A percentile compares a stretch with the other conserved stretches of the same genome.
These are phyloP conservation scores for Colletotrichum orchidophilum DNA, from an alignment of 2,329 filamentous ascomycete species.

Conservation along the genomic window DNA sequence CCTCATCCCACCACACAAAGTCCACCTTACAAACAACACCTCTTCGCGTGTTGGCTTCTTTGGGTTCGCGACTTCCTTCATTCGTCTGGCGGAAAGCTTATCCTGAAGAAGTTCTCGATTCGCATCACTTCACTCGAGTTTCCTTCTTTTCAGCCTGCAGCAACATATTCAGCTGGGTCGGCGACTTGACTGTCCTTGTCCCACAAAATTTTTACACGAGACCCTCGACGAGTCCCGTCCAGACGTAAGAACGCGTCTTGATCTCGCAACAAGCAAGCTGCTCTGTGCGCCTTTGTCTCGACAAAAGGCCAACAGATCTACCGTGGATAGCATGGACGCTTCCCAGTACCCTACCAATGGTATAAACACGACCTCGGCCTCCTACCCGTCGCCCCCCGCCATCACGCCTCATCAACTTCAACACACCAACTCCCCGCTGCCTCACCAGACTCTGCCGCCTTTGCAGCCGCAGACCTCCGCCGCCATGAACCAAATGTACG, in stretches of 20 bases:
- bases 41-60: conserved; percentile 32
- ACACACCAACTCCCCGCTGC: conserved; percentile 53
- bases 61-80: conserved; percentile 33
- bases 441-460: conserved; percentile 65
- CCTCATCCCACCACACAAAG: conserved; percentile 36
- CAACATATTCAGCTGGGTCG: conserved; percentile 20
- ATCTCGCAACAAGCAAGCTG: conserved; percentile 20
- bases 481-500: conserved; percentile 64
- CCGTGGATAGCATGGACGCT: conserved; percentile 60
- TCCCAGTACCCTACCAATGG: conserved; percentile 64
- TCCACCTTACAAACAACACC: conserved; percentile 33
- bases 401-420: conserved; percentile 63
- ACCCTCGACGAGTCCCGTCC: conserved; percentile 27
- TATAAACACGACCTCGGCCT: conserved; percentile 62
- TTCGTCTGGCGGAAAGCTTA: conserved; percentile 27
- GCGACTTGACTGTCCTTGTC: conserved; percentile 31
- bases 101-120: conserved; percentile 2
- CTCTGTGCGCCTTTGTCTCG: conserved; percentile 34
- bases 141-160: conserved; percentile 2
- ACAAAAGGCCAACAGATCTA: conserved; percentile 29
- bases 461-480: conserved; percentile 57
- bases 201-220: conserved; percentile 31
- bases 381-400: conserved; percentile 61
- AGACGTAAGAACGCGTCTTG: conserved; percentile 34
- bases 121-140: conserved; percentile 11